Conservation (phyloP, 306 rosid species). For the Vigna unguiculata region DNA sequence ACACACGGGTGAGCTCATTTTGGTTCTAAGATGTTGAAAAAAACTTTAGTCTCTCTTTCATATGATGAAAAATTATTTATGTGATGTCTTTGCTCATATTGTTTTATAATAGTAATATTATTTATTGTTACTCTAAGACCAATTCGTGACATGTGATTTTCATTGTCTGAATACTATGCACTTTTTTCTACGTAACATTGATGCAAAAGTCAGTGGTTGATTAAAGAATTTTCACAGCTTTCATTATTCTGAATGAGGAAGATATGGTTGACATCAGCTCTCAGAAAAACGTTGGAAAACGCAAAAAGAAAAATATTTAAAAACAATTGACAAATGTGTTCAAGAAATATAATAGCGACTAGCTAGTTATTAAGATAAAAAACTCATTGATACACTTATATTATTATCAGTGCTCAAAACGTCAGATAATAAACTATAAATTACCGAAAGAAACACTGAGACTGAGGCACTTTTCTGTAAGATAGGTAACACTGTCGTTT, state of each 20-base stretch:
- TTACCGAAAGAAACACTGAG: background rate
- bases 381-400: background rate
- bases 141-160: background rate
- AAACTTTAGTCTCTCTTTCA: slow-evolving; percentile 18
- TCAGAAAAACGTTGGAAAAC: slow-evolving; percentile 6
- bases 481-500: background rate
- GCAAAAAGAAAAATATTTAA: too few relatives aligned
- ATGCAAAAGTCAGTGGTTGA: background rate
- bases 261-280: background rate
- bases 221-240: background rate
- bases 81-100: background rate
- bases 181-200: background rate
- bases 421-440: background rate
- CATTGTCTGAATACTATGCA: background rate
- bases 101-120: background rate
- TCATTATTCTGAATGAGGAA: background rate
- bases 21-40: slow-evolving; percentile 1
- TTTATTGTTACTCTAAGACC: background rate
- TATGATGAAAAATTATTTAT: slow-evolving; percentile 15
- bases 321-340: too few relatives aligned
- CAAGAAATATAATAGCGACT: too few relatives aligned
- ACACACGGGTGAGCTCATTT: slow-evolving; percentile 32
- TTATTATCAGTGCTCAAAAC: background rate
- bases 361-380: background rate
- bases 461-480: background rate